Base-by-base conservation (phyloP, 306 rosid genomes). In the Prunus persica region DNA sequence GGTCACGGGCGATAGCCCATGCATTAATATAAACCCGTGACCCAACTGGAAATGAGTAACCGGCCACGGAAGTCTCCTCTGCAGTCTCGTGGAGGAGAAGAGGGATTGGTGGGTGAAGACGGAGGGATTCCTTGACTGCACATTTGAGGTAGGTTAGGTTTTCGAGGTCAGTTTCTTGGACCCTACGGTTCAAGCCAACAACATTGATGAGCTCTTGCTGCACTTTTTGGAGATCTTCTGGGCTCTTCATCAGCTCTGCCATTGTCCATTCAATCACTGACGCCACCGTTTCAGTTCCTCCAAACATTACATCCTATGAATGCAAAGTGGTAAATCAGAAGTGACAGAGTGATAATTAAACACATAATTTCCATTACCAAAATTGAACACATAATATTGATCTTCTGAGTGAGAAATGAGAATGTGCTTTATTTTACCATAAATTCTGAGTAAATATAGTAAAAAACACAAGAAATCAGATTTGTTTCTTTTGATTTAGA, bases 91-190 rank as follows among this genome's bases (percentile, higher is more conserved):
- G 90, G 69, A 82, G 90, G 66, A 84, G 88, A 11, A 88, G 69
- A 0, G 88, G 92, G 66, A 88, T 88, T 3, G 92, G 92, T 0
- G 92, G 92, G 77, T 84, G 92, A 46, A 88, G 90, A 22, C 90
- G 77, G 25, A 88, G 84, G 16, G 88, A 70, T 75, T 88, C 92
- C 80, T 86, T 88, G 70, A 88, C 67, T 5, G 54, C 67, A 19
- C 81, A 82, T 71, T 70, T 84, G 22, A 88, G 79, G 75, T 51
- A 84, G 2, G 81, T 74, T 49, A 88, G 78, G 8, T 78, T 80
- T 9, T 81, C 80, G 2, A 88, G 78, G 62, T 88, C 82, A 0
- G 79, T 62, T 69, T 88, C 92, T 0, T 72, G 49, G 52, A 88
- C 55, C 30, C 54, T 78, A 8, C 87, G 62, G 50, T 70, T 67